Conservation (phyloP, 768 basidiomycete genomes). For the Pholiota molesta region DNA sequence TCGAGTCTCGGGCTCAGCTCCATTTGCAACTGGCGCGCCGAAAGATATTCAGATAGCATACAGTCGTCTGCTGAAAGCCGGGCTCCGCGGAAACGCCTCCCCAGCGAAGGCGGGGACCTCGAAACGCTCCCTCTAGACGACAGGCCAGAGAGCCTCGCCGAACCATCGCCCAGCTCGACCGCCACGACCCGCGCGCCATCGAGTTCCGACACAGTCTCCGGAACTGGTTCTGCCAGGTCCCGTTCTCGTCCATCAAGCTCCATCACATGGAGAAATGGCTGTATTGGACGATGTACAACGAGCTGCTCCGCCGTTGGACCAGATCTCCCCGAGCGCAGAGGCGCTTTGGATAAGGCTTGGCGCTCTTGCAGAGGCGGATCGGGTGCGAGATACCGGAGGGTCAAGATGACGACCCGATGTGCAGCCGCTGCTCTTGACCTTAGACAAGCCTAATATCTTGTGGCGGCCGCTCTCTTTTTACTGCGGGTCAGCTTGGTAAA, state of each 20-base stretch:
- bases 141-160: constrained; percentile 63
- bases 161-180: constrained; percentile 58
- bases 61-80: constrained; percentile 64
- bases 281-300: constrained; percentile 82
- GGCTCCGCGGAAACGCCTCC: constrained; percentile 51
- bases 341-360: constrained; percentile 61
- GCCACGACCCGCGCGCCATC: constrained; percentile 68
- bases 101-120: constrained; percentile 55
- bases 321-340: constrained; percentile 49
- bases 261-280: constrained; percentile 75
- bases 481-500: constrained; percentile 51
- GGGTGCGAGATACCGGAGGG: constrained; percentile 68
- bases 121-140: constrained; percentile 46
- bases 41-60: constrained; percentile 62
- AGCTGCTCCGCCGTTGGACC: constrained; percentile 55
- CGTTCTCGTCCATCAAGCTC: constrained; percentile 71
- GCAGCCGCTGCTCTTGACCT: constrained; percentile 66
- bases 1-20: constrained; percentile 49
- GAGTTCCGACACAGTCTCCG: constrained; percentile 72
- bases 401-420: constrained; percentile 44
- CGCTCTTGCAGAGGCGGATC: constrained; percentile 69
- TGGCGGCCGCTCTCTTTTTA: constrained; percentile 75
- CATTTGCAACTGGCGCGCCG: constrained; percentile 46
- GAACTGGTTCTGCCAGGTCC: constrained; percentile 77
- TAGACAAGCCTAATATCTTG: constrained; percentile 74